Base-by-base conservation (phyloP, 1,139 yeast genomes). In the Scheffersomyces segobiensis region DNA sequence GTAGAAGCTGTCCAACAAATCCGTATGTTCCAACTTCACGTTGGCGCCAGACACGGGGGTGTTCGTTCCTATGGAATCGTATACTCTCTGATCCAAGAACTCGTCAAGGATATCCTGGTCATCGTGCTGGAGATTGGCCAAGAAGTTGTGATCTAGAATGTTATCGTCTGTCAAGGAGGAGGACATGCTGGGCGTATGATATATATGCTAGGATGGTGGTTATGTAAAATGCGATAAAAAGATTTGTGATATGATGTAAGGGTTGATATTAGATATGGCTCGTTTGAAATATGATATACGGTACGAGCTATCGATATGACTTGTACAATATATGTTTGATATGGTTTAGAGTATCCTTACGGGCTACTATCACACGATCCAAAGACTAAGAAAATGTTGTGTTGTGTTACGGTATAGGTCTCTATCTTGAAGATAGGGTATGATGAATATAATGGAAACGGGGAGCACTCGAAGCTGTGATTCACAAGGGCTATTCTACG, bases 11-110 rank as follows among this genome's bases (percentile, higher is more conserved):
- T 64, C 66, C 57, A 70, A 57, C 52, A 63, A 55, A 19, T 64
- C 68, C 39, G 59, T 59, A 10, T 58, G 59, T 56, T 68, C 72
- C 47, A 56, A 46, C 54, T 67, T 65, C 56, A 59, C 57, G 46
- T 56, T 58, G 22, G 54, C 59, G 22, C 54, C 56, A 10, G 58
- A 49, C 18, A 60, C 67, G 3, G 76, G 76, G 3, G 75, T 69
- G 56, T 66, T 71, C 21, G 68, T 65, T 12, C 73, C 73, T 54
- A 74, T 62, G 20, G 76, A 71, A 42, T 82, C 87, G 62, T 83
- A 84, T 2, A 84, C 81, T 57, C 88, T 72, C 64, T 82, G 84
- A 67, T 85, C 89, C 56, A 85, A 73, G 63, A 85, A 85, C 68
- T 85, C 89, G 63, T 84, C 87, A 55, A 85, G 68, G 49, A 80